Conservation (phyloP, 805 yeast species). For the Isabelozyma rhagii region DNA sequence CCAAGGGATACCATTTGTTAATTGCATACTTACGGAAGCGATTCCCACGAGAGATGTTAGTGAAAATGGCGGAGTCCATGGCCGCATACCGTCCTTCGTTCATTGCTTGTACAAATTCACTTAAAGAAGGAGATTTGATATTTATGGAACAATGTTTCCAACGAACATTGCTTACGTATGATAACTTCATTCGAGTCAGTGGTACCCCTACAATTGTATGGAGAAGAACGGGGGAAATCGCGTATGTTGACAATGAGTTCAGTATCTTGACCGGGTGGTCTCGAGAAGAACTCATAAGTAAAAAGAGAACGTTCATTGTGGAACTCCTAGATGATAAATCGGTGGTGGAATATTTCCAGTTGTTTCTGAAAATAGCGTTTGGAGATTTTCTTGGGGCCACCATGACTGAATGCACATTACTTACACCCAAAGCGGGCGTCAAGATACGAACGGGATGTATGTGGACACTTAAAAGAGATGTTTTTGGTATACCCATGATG, state of each 20-base stretch:
- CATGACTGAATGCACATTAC: constrained; percentile 81
- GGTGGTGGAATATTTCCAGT: constrained; percentile 82
- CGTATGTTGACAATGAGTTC: constrained; percentile 93
- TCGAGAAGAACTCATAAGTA: constrained; percentile 57
- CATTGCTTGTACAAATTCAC: constrained; percentile 84
- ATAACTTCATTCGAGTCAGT: constrained; percentile 73
- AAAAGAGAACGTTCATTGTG: constrained; percentile 67
- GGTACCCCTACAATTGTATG: constrained; percentile 96
- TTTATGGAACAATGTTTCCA: constrained; percentile 97
- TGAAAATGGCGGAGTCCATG: constrained; percentile 82
- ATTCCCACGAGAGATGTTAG: constrained; percentile 66
- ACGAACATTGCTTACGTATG: constrained; percentile 84
- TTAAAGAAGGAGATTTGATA: constrained; percentile 86
- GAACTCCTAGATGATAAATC: constrained; percentile 86
- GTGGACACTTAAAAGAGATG: constrained; percentile 93
- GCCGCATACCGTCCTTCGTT: constrained; percentile 90
- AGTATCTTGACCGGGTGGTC: constrained; percentile 90
- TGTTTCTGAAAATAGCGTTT: constrained; percentile 81
- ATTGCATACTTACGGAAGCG: constrained; percentile 69
- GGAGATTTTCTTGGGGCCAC: constrained; percentile 84
- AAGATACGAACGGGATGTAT: constrained; percentile 76
- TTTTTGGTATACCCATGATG: constrained; percentile 97
- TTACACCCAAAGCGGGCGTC: constrained; percentile 52
- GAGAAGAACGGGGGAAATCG: constrained; percentile 94
- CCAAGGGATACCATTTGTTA: constrained; percentile 84